Evolutionary conservation across 129 eudicot species (phyloP), one percentile per base, ranked within the genome.

Genomic region (Flaveria robusta): DNA sequence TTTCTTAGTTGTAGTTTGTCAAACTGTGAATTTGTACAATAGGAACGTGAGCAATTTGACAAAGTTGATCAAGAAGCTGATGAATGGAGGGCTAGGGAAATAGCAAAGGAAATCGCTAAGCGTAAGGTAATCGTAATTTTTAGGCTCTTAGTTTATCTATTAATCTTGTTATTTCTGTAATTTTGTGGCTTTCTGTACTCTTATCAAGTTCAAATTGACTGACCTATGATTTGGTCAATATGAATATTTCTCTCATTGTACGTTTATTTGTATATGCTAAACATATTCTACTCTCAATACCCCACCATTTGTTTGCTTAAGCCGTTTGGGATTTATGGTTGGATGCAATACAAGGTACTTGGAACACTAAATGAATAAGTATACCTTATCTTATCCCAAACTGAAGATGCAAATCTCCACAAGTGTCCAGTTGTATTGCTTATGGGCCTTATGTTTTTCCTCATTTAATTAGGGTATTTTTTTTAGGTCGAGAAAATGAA

Each of bases 81-180:
- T 88, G 98, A 94, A 83, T 94, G 98, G 98, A 91, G 96, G 83
- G 90, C 90, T 60, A 86, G 77, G 72, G 98, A 91, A 85, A 94
- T 88, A 29, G 93, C 98, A 29, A 94, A 94, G 82, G 97, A 94
- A 77, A 89, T 87, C 69, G 93, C 97, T 6, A 81, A 86, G 73
- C 85, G 74, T 55, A 94, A 87, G 96, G 98, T 93, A 83, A 47
- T 47, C 11, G 10, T 37, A 5, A 54, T 18, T 54, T 15, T 45
- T 58, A 2, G 55, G n/a, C 4, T 19, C 41, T 20, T 45, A 46
- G 7, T 47, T 67, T 41, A 9, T 41, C 15, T 46, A 2, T 39
- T 41, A 13, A 43, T 24, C 42, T 71, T 70, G 56, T 13, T 60
- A 22, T 43, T 56, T 13, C 22, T 56, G 19, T 27, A 34, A 22